Percentiles rank a stretch among this genome's conserved stretches.
phyloP scores from a whole-genome alignment of 345 rosid genomes.

The Microthlaspi erraticum region DNA sequence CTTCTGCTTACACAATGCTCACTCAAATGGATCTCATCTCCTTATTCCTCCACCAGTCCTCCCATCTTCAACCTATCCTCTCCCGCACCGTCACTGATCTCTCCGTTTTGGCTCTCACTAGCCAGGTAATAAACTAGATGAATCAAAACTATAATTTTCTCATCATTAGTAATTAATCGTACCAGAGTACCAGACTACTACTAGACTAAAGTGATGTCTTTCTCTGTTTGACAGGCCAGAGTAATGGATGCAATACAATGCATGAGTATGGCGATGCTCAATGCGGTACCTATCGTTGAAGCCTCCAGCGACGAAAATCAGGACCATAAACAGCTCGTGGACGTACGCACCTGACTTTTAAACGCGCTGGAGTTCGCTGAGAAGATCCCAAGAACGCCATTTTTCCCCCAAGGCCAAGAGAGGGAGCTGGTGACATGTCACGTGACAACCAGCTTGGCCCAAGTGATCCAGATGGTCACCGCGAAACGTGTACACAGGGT shows the following conservation, averaged over 20 bases:
- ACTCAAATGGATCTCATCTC: slow-evolving; percentile 76
- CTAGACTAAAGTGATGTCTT: background rate
- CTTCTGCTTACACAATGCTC: slow-evolving; percentile 66
- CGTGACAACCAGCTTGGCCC: slow-evolving; percentile 49
- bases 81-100: slow-evolving; percentile 48
- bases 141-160: background rate
- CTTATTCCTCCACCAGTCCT: slow-evolving; percentile 50
- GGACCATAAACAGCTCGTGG: slow-evolving; percentile 56
- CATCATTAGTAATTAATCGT: background rate
- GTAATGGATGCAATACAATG: slow-evolving; percentile 71
- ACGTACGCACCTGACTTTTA: slow-evolving; percentile 48
- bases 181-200: background rate
- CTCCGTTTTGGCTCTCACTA: slow-evolving; percentile 62
- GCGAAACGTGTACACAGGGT: slow-evolving; percentile 70
- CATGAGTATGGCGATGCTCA: slow-evolving; percentile 62
- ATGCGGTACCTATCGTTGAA: slow-evolving; percentile 72
- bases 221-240: slow-evolving; percentile 28
- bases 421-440: slow-evolving; percentile 62
- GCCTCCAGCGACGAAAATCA: slow-evolving; percentile 42
- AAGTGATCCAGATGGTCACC: slow-evolving; percentile 62
- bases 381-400: slow-evolving; percentile 45
- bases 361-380: slow-evolving; percentile 61
- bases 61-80: slow-evolving; percentile 45
- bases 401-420: slow-evolving; percentile 34
- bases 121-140: slow-evolving; percentile 34